Base-by-base conservation (phyloP, 441 rosid genomes). In the Croton laevigatus region DNA sequence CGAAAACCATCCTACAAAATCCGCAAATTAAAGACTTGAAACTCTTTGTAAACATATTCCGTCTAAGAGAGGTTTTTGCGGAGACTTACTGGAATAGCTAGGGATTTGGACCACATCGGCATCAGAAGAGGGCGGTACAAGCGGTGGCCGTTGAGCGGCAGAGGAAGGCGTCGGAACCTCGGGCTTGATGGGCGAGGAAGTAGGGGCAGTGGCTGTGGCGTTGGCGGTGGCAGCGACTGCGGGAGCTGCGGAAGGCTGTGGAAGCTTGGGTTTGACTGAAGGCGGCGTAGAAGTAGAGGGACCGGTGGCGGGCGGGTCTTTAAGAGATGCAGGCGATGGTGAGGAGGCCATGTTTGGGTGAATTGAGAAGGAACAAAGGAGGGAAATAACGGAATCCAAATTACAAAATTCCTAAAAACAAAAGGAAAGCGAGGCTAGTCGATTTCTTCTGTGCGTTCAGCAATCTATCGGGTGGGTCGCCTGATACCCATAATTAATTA, bases 1-100 rank as follows among this genome's bases (percentile, higher is more conserved):
- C 3, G 97, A 90, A 73, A 94, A 94, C 98, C 98, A 94, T 40
- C 97, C 97, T 94, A 27, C 57, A 55, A 46, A 63, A 66, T n/a
- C 23, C n/a, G 27, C 53, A 17, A 20, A 23, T 10, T 58, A 58
- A 42, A 68, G 61, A 67, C 19, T 3, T 10, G 14, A 44, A 27
- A 4, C 53, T 67, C 38, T 53, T 32, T 16, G 8, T 13, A 32
- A 1, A 0, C 3, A 53, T 53, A n/a, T 53, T 53, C 23, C 7
- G 12, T 20, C 16, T 16, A 55, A 27, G 58, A 62, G 54, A 27
- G 32, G 32, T 27, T 19, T 59, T 9, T 36, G n/a, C 10, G 38
- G 20, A 10, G 65, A 82, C 91, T 90, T 79, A 94, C 98, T 71
- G 68, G 97, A 85, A 85, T 89, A 90, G 83, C 97, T 90, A 61